These are phyloP conservation scores for Tolypocladium nubicola DNA, from an alignment of 2,329 filamentous ascomycete genomes.

Conservation along the genomic window DNA sequence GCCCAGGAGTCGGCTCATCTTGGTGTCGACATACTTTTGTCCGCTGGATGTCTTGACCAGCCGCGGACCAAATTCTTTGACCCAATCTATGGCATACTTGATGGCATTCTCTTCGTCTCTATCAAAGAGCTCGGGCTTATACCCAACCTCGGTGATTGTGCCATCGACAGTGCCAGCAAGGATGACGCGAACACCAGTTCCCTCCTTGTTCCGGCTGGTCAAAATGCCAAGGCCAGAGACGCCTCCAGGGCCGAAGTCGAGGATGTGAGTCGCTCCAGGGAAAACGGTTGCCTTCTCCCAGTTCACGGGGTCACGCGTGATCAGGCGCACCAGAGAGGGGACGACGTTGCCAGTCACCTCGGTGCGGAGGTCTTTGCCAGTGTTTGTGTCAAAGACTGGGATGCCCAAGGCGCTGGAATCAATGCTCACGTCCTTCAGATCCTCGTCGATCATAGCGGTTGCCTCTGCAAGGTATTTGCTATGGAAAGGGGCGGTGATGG, in stretches of 20 bases:
- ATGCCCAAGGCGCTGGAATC: slow-evolving; percentile 65
- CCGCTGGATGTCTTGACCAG: slow-evolving; percentile 83
- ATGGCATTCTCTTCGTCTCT: slow-evolving; percentile 91
- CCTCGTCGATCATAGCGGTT: slow-evolving; percentile 71
- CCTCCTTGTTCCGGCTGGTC: slow-evolving; percentile 98
- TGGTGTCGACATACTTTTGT: slow-evolving; percentile 88
- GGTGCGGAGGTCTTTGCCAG: slow-evolving; percentile 70
- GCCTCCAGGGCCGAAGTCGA: slow-evolving; percentile 94
- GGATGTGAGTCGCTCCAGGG: slow-evolving; percentile 79
- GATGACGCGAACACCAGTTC: slow-evolving; percentile 92
- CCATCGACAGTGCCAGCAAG: slow-evolving; percentile 89
- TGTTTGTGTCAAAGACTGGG: slow-evolving; percentile 83
- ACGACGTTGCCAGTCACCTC: slow-evolving; percentile 69
- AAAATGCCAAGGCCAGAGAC: slow-evolving; percentile 92
- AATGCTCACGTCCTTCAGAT: slow-evolving; percentile 74
- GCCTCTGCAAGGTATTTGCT: slow-evolving; percentile 85
- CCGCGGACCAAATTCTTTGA: slow-evolving; percentile 91
- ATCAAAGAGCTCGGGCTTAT: slow-evolving; percentile 96
- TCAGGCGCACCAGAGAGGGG: slow-evolving; percentile 78
- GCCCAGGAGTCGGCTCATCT: slow-evolving; percentile 82
- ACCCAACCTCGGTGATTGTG: slow-evolving; percentile 82
- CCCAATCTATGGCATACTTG: slow-evolving; percentile 93
- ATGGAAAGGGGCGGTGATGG: slow-evolving; percentile 97
- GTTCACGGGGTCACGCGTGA: slow-evolving; percentile 86
- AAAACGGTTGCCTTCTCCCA: slow-evolving; percentile 96